A percentile compares a stretch with the other conserved stretches of the same genome.
These are phyloP conservation scores for Syzygium aqueum DNA, from an alignment of 345 rosid genomes.

Conservation along the genomic window DNA sequence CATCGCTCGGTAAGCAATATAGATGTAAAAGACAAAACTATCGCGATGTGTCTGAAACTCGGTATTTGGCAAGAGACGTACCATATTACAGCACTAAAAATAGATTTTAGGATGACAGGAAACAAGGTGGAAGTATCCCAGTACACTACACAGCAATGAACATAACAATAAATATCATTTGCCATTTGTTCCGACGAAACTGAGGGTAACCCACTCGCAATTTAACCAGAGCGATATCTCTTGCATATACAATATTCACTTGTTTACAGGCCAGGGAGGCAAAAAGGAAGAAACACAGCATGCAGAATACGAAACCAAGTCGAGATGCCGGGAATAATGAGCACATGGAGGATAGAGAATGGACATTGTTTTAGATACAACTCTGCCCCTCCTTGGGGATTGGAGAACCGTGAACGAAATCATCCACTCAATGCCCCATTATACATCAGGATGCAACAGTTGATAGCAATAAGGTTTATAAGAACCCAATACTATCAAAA, in stretches of 20 bases:
- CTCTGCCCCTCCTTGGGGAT: not conserved
- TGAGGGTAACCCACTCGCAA: not conserved
- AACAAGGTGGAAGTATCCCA: not conserved
- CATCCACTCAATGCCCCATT: not conserved
- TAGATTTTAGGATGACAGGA: not conserved
- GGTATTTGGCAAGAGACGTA: not conserved
- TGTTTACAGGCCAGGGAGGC: not conserved
- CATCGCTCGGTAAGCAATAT: not conserved
- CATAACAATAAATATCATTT: not conserved
- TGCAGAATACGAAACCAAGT: not conserved
- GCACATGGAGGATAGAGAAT: not conserved
- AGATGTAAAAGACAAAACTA: no score
- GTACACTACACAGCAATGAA: not conserved
- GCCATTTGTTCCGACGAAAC: not conserved
- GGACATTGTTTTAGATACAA: not conserved
- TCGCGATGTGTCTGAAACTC: not conserved
- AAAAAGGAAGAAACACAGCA: not conserved
- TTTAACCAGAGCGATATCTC: slow-evolving; percentile 1
- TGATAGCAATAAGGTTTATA: not conserved
- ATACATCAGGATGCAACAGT: not conserved
- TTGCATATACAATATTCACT: slow-evolving; percentile 3
- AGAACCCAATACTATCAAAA: not conserved
- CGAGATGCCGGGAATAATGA: not conserved
- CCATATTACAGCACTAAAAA: not conserved
- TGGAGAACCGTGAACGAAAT: not conserved